phyloP scores from a whole-genome alignment of 768 basidiomycete species.

The Hydnum rufescens region DNA sequence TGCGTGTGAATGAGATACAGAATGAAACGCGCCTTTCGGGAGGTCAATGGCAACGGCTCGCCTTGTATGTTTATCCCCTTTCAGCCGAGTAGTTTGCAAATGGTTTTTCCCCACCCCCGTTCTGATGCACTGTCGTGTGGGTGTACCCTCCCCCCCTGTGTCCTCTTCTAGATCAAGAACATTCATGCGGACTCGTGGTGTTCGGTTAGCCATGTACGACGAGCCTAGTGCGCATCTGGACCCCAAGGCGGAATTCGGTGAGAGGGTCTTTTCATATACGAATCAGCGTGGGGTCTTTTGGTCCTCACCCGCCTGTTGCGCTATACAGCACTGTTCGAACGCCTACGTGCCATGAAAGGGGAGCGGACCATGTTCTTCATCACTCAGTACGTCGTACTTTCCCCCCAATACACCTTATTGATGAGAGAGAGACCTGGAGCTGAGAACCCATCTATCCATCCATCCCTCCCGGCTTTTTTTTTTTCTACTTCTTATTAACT shows the following conservation, averaged over 20 bases:
- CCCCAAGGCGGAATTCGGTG: slow-evolving; percentile 28
- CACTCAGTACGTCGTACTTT: slow-evolving; percentile 6
- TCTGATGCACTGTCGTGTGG: no score
- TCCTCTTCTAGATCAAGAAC: slow-evolving; percentile 17
- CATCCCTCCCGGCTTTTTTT: no score
- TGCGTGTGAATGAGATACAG: slow-evolving; percentile 12
- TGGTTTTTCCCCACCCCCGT: no score
- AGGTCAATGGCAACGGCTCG: slow-evolving; percentile 20
- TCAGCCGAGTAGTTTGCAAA: neutral
- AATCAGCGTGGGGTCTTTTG: neutral
- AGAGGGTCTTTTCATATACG: no score
- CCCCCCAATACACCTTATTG: neutral
- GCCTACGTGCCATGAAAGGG: slow-evolving; percentile 6
- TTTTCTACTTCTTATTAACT: neutral
- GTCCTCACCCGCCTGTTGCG: neutral
- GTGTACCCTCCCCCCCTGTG: neutral
- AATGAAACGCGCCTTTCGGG: slow-evolving; percentile 15
- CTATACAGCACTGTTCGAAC: slow-evolving; percentile 7
- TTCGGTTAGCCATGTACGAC: slow-evolving; percentile 33
- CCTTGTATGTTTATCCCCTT: slow-evolving; percentile 8
- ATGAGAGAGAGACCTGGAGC: no score
- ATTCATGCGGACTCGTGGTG: slow-evolving; percentile 25
- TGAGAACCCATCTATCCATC: no score
- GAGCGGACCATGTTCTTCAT: slow-evolving; percentile 10
- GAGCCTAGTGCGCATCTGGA: slow-evolving; percentile 41